Percentiles rank a stretch among this genome's conserved stretches.
These are phyloP conservation scores for Draba incana DNA, from an alignment of 345 rosid species.

Conservation along the genomic window DNA sequence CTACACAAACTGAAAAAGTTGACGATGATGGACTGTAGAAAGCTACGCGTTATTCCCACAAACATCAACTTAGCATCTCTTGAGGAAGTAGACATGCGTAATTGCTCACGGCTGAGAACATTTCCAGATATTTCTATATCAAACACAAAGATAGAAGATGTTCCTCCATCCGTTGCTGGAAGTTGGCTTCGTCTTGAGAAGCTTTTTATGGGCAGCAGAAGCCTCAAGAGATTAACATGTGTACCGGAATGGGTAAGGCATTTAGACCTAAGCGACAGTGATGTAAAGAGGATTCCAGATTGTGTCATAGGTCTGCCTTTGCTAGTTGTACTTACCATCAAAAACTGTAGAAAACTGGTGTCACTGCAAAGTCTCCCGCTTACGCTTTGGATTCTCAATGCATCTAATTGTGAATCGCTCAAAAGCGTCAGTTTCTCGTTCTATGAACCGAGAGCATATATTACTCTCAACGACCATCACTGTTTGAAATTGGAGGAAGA, in stretches of 20 bases:
- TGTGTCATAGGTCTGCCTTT: not conserved
- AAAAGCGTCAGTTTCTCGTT: not conserved
- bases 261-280: not conserved
- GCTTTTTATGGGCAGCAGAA: too few species aligned
- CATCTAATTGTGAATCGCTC: not conserved
- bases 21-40: fast-evolving
- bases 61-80: too few species aligned
- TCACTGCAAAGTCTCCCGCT: conserved; percentile 7
- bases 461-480: not conserved
- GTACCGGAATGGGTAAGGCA: not conserved
- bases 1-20: too few species aligned
- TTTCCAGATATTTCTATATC: too few species aligned
- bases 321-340: fast-evolving
- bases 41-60: too few species aligned
- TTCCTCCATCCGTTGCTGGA: too few species aligned
- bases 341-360: not conserved
- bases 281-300: conserved; percentile 2
- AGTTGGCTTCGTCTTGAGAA: too few species aligned
- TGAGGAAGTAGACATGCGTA: too few species aligned
- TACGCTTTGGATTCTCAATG: not conserved
- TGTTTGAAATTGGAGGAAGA: conserved; percentile 3
- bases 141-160: too few species aligned
- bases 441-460: not conserved
- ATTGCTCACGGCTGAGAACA: not conserved
- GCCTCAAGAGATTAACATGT: too few species aligned